These are phyloP conservation scores for Neoboletus subvelutipes DNA, from an alignment of 768 basidiomycete species.

Conservation along the genomic window DNA sequence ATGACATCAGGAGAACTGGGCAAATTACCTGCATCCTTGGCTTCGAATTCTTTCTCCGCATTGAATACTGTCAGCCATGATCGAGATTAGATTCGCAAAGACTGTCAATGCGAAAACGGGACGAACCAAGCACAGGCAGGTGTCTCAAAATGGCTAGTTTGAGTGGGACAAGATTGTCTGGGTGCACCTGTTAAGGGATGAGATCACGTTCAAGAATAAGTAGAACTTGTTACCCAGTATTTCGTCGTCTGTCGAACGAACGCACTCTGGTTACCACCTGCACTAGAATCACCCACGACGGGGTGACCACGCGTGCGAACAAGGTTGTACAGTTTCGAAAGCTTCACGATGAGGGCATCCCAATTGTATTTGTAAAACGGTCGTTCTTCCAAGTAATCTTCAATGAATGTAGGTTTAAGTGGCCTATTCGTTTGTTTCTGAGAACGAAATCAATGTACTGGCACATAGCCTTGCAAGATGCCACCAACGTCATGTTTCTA, in stretches of 20 bases:
- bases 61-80: conserved; percentile 70
- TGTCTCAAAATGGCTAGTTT: conserved; percentile 92
- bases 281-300: conserved; percentile 88
- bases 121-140: conserved; percentile 87
- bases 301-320: conserved; percentile 96
- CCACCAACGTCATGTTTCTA: conserved; percentile 88
- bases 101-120: not conserved
- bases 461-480: not conserved
- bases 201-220: not conserved
- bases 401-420: conserved; percentile 86
- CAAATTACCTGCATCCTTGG: conserved; percentile 68
- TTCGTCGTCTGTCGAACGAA: conserved; percentile 99
- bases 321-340: conserved; percentile 92
- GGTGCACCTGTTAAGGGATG: conserved; percentile 57
- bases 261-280: conserved; percentile 93
- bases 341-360: conserved; percentile 94
- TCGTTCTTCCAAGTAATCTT: conserved; percentile 88
- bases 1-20: not conserved
- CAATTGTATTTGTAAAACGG: conserved; percentile 97
- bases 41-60: conserved; percentile 87
- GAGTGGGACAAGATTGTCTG: conserved; percentile 90
- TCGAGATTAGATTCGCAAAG: conserved; percentile 6
- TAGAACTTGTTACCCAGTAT: conserved; percentile 78
- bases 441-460: conserved; percentile 5
- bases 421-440: conserved; percentile 90